Evolutionary conservation across 2,329 filamentous ascomycete genomes (phyloP).

Genomic region (Dothideomycetidae sp.): DNA sequence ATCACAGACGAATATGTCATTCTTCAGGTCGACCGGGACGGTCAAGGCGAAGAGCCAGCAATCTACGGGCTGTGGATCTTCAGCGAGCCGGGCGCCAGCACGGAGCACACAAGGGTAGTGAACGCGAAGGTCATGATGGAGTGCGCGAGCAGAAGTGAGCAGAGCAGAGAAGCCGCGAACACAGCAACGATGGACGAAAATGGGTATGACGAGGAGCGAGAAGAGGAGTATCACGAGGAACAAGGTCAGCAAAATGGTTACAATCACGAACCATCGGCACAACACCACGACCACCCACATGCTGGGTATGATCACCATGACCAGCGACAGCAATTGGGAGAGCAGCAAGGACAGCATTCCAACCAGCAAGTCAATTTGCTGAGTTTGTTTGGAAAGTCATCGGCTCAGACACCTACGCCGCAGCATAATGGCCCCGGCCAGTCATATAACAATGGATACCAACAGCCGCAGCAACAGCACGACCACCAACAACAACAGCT

Average conservation of each 20-base stretch:
- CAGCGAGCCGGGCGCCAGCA: constrained; percentile 42
- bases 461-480: constrained; percentile 10
- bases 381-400: constrained; percentile 17
- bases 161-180: constrained; percentile 32
- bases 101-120: constrained; percentile 34
- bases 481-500: constrained; percentile 5
- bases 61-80: constrained; percentile 53
- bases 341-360: constrained; percentile 1
- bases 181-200: constrained; percentile 26
- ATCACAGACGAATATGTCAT: constrained; percentile 46
- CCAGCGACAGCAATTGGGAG: constrained; percentile 2
- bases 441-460: constrained; percentile 5
- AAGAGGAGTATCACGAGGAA: constrained; percentile 9
- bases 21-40: constrained; percentile 32
- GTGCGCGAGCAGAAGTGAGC: constrained; percentile 38
- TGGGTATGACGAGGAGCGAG: constrained; percentile 20
- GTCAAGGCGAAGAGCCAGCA: constrained; percentile 19
- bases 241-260: constrained; percentile 5
- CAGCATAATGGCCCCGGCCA: constrained; percentile 8
- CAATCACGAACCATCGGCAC: constrained; percentile 15
- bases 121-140: constrained; percentile 42
- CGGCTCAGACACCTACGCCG: constrained; percentile 10
- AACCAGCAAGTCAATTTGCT: constrained; percentile 13
- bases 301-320: constrained; percentile 9
- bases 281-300: background rate